phyloP scores from a whole-genome alignment of 2,329 filamentous ascomycete genomes.

The Westerdykella sp. region DNA sequence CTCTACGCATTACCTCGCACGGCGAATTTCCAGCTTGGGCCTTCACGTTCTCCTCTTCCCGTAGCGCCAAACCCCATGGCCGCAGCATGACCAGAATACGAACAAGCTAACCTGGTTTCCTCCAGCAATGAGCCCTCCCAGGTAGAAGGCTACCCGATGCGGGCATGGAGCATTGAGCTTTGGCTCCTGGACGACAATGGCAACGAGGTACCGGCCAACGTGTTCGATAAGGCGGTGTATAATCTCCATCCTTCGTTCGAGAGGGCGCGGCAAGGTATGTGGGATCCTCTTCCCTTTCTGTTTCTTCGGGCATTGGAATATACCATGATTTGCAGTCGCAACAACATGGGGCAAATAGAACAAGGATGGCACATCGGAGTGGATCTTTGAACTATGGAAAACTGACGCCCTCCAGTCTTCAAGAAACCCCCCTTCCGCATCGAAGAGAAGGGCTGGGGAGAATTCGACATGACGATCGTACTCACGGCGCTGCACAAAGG shows the following conservation, averaged over 20 bases:
- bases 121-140: constrained; percentile 70
- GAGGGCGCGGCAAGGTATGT: constrained; percentile 76
- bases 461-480: constrained; percentile 91
- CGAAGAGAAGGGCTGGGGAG: constrained; percentile 93
- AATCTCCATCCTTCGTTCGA: constrained; percentile 91
- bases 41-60: neutral
- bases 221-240: constrained; percentile 91
- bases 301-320: neutral
- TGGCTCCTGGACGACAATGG: constrained; percentile 79
- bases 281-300: constrained; percentile 1
- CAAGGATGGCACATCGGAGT: neutral
- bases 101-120: neutral
- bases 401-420: constrained; percentile 44
- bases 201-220: constrained; percentile 71
- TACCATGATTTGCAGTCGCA: neutral
- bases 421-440: constrained; percentile 82
- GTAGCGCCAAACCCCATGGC: too few relatives aligned
- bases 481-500: constrained; percentile 80
- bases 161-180: constrained; percentile 83
- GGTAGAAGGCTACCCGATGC: constrained; percentile 84
- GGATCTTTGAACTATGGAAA: neutral
- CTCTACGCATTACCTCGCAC: neutral
- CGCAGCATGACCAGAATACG: neutral
- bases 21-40: neutral
- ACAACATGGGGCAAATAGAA: constrained; percentile 5